A percentile compares a stretch with the other conserved stretches of the same genome.
phyloP scores from a whole-genome alignment of 495 filamentous ascomycete species.

The Trichoderma virens region DNA sequence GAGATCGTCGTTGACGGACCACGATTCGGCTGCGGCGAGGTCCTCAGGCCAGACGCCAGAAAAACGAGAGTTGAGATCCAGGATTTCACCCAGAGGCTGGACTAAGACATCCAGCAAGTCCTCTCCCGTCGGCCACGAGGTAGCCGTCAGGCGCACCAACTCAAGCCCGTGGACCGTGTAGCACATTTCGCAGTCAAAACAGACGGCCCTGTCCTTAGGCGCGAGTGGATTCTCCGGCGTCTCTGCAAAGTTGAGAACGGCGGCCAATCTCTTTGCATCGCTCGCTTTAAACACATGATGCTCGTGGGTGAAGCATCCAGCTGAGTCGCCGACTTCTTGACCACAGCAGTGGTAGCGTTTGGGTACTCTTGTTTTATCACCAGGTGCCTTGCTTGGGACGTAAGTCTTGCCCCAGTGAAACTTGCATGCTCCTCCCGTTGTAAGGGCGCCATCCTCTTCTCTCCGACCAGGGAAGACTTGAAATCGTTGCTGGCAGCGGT shows the following conservation, averaged over 20 bases:
- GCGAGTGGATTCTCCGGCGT: slow-evolving; percentile 57
- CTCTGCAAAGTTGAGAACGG: slow-evolving; percentile 66
- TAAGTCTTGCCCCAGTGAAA: slow-evolving; percentile 66
- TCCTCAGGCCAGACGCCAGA: slow-evolving; percentile 76
- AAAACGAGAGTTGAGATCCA: slow-evolving; percentile 86
- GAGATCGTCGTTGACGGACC: slow-evolving; percentile 26
- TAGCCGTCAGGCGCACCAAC: slow-evolving; percentile 78
- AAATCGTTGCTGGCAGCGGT: slow-evolving; percentile 77
- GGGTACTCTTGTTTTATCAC: slow-evolving; percentile 39
- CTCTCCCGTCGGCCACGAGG: slow-evolving; percentile 73
- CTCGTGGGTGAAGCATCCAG: slow-evolving; percentile 60
- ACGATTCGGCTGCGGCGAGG: slow-evolving; percentile 58
- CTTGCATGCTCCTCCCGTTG: slow-evolving; percentile 66
- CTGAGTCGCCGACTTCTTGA: slow-evolving; percentile 54
- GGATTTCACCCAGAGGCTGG: slow-evolving; percentile 68
- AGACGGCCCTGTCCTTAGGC: slow-evolving; percentile 46
- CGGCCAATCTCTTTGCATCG: slow-evolving; percentile 65
- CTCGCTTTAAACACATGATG: slow-evolving; percentile 86
- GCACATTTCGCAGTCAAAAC: slow-evolving; percentile 96
- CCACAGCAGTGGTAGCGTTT: slow-evolving; percentile 72
- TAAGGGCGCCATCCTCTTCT: slow-evolving; percentile 68
- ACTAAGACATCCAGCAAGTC: slow-evolving; percentile 79
- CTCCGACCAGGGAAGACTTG: slow-evolving; percentile 87
- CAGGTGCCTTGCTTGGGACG: slow-evolving; percentile 35
- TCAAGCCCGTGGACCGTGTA: slow-evolving; percentile 85